Evolutionary conservation across 2,329 filamentous ascomycete genomes (phyloP).

Genomic region (Alternaria arbusti): DNA sequence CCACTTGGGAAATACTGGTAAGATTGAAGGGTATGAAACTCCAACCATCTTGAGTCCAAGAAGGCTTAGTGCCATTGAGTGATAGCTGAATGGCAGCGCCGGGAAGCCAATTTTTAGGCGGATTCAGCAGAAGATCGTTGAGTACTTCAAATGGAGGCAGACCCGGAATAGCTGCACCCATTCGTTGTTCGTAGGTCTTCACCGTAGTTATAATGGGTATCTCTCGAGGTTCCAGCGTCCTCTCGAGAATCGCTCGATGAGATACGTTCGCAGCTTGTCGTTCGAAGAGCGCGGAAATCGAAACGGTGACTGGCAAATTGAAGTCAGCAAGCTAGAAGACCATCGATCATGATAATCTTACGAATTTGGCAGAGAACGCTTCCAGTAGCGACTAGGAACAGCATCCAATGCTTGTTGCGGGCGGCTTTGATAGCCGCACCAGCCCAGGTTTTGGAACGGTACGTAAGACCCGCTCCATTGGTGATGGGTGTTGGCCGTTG

Average conservation of each 20-base stretch:
- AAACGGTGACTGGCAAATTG: conserved; percentile 14
- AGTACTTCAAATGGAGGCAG: not conserved
- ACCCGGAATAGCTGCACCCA: too few relatives aligned
- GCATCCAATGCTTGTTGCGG: conserved; percentile 16
- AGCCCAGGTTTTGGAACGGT: conserved; percentile 24
- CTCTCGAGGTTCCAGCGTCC: conserved; percentile 14
- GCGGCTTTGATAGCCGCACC: conserved; percentile 21
- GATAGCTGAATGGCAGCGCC: conserved; percentile 15
- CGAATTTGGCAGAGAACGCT: conserved; percentile 19
- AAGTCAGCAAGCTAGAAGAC: not conserved
- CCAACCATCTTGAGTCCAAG: conserved; percentile 24
- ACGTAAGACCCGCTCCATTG: conserved; percentile 20
- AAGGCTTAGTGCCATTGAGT: conserved; percentile 16
- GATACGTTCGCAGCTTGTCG: conserved; percentile 5
- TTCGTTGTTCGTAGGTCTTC: not conserved
- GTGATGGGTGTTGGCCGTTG: conserved; percentile 8
- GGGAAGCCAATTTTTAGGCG: conserved; percentile 19
- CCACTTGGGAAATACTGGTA: not conserved
- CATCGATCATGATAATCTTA: not conserved
- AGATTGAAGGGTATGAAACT: conserved; percentile 19
- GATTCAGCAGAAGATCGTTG: not conserved
- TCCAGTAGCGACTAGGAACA: conserved; percentile 19
- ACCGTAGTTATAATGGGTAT: conserved; percentile 4
- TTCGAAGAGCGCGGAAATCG: conserved; percentile 30
- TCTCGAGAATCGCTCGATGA: not conserved